Evolutionary conservation across 2,329 filamentous ascomycete species (phyloP).

Genomic region (Diplodia scrobiculata): DNA sequence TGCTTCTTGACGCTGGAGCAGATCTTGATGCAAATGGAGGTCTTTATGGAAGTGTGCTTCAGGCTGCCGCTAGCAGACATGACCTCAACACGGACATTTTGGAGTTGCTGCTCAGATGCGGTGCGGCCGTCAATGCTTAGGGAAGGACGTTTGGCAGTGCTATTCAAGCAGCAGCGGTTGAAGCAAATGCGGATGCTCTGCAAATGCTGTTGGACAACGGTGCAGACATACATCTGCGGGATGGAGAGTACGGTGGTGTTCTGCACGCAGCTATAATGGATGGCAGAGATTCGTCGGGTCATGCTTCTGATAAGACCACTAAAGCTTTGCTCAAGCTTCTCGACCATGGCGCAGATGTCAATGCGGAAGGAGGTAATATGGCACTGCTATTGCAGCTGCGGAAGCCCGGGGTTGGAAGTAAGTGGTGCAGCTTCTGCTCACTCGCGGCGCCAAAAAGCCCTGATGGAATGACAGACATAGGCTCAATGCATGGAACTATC

Average conservation of each 20-base stretch:
- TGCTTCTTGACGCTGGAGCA: conserved; percentile 29
- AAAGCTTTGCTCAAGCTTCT: too few relatives aligned
- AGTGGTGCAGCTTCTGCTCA: too few relatives aligned
- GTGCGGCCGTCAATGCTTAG: conserved; percentile 33
- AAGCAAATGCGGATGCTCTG: not conserved
- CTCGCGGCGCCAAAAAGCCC: too few relatives aligned
- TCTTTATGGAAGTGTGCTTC: conserved; percentile 31
- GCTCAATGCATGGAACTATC: too few relatives aligned
- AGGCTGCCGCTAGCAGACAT: conserved; percentile 33
- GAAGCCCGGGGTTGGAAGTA: too few relatives aligned
- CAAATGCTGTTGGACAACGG: not conserved
- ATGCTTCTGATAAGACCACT: too few relatives aligned
- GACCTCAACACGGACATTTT: conserved; percentile 31
- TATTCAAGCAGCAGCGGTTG: conserved; percentile 27
- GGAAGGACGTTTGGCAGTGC: conserved; percentile 33
- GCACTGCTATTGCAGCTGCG: not conserved
- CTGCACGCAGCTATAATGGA: too few relatives aligned
- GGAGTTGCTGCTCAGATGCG: conserved; percentile 34
- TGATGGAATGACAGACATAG: too few relatives aligned
- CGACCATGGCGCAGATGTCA: too few relatives aligned
- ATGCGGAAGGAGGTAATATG: too few relatives aligned
- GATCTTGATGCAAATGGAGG: conserved; percentile 32
- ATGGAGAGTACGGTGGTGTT: too few relatives aligned
- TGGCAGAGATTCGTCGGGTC: too few relatives aligned
- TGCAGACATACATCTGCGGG: not conserved